Percentiles rank a stretch among this genome's conserved stretches.
Evolutionary conservation across 208 protist species (phyloP).

Genomic region (Crithidia bombi): DNA sequence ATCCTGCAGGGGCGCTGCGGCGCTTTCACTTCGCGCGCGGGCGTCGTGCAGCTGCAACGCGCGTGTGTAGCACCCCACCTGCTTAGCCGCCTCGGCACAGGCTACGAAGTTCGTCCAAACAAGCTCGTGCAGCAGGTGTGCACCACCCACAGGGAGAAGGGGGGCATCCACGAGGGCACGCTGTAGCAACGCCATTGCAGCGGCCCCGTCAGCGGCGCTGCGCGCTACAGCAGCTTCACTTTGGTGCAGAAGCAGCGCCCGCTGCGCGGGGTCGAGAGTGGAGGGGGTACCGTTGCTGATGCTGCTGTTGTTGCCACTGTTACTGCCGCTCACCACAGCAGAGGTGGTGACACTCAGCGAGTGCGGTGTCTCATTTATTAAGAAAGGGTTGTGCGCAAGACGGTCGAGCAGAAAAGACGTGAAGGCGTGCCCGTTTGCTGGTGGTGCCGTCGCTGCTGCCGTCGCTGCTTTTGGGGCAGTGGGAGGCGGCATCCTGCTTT

Average conservation of each 20-base stretch:
- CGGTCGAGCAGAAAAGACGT: slow-evolving; percentile 43
- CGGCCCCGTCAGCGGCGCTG: slow-evolving; percentile 3
- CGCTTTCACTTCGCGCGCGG: background rate
- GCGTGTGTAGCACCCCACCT: slow-evolving; percentile 14
- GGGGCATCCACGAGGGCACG: slow-evolving; percentile 59
- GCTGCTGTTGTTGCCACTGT: slow-evolving; percentile 1
- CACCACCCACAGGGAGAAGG: slow-evolving; percentile 55
- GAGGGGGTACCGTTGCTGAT: slow-evolving; percentile 5
- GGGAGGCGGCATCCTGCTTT: background rate
- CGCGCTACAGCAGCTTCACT: background rate
- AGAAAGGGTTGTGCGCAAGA: slow-evolving; percentile 40
- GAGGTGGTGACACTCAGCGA: slow-evolving; percentile 16
- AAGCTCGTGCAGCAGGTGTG: slow-evolving; percentile 63
- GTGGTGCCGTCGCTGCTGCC: background rate
- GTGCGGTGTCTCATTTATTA: slow-evolving; percentile 43
- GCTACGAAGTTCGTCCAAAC: slow-evolving; percentile 49
- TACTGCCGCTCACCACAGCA: too few species aligned
- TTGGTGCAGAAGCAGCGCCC: slow-evolving; percentile 16
- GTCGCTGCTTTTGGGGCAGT: background rate
- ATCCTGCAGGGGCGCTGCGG: background rate
- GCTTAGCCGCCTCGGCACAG: slow-evolving; percentile 44
- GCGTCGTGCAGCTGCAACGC: slow-evolving; percentile 15
- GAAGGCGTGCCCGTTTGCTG: slow-evolving; percentile 27
- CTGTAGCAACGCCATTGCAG: slow-evolving; percentile 39
- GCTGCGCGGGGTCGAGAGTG: slow-evolving; percentile 30